phyloP scores from a whole-genome alignment of 805 yeast species.

The Cyberlindnera nakhonratchasimensis region DNA sequence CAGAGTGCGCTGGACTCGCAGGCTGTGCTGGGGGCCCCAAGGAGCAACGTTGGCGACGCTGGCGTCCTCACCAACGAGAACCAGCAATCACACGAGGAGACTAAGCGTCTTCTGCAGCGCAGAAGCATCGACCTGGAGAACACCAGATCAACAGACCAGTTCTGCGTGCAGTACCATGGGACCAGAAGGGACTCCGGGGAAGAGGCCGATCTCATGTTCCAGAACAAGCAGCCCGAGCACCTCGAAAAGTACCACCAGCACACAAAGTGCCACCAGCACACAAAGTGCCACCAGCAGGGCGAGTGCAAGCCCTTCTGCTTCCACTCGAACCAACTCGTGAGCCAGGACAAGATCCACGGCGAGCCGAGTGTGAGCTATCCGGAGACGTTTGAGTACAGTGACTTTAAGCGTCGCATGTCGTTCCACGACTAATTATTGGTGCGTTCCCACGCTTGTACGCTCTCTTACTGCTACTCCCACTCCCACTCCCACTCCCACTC shows the following conservation, averaged over 20 bases:
- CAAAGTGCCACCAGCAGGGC: neutral
- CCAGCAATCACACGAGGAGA: constrained; percentile 5
- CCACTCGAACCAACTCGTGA: constrained; percentile 13
- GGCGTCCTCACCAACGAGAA: neutral
- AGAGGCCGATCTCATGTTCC: neutral
- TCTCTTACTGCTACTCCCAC: too few relatives aligned
- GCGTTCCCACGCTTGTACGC: too few relatives aligned
- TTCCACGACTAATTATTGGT: constrained; percentile 6
- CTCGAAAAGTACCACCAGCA: constrained; percentile 1
- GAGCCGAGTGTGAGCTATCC: constrained; percentile 8
- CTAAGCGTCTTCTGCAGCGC: constrained; percentile 9
- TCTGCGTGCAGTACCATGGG: constrained; percentile 11
- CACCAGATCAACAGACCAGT: constrained; percentile 10
- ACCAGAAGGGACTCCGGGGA: constrained; percentile 4
- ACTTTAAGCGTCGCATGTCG: constrained; percentile 26
- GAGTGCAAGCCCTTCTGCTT: constrained; percentile 3
- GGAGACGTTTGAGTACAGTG: constrained; percentile 23
- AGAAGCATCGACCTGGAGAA: constrained; percentile 7
- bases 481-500: too few relatives aligned
- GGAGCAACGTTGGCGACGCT: too few relatives aligned
- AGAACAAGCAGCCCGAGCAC: constrained; percentile 1
- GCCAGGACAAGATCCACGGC: constrained; percentile 1
- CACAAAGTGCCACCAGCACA: neutral
- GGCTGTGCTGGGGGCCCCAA: too few relatives aligned
- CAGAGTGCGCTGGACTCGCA: constrained; percentile 5